These are phyloP conservation scores for Erysimum pusillum DNA, from an alignment of 441 rosid species.

Conservation along the genomic window DNA sequence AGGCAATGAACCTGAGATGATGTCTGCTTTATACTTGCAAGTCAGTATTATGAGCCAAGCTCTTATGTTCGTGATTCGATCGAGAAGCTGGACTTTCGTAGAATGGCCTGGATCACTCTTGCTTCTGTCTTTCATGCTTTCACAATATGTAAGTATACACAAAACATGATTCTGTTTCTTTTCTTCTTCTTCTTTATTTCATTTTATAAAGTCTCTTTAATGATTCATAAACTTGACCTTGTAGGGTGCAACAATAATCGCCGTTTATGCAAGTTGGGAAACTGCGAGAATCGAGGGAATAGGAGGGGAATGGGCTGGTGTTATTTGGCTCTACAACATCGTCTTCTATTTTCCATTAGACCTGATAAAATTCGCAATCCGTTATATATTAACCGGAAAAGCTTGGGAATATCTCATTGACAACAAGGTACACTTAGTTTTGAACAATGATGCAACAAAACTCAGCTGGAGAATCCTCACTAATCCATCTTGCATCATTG, in stretches of 20 bases:
- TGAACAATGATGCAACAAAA: too few species aligned
- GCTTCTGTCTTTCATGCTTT: constrained; percentile 57
- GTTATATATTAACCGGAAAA: constrained; percentile 80
- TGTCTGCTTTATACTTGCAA: constrained; percentile 88
- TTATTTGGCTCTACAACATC: constrained; percentile 81
- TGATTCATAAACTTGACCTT: constrained; percentile 13
- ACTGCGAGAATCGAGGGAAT: constrained; percentile 78
- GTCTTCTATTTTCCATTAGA: constrained; percentile 71
- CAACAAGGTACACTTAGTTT: constrained; percentile 57
- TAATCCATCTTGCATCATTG: not conserved
- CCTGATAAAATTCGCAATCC: constrained; percentile 59
- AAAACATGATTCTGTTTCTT: constrained; percentile 7
- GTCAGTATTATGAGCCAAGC: constrained; percentile 95
- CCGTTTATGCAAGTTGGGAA: constrained; percentile 77
- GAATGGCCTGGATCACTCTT: constrained; percentile 78
- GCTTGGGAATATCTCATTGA: constrained; percentile 81
- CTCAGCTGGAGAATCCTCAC: not conserved
- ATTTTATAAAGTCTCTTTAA: not conserved
- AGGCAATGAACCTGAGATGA: constrained; percentile 56
- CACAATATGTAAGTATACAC: constrained; percentile 64
- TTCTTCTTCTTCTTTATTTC: not conserved
- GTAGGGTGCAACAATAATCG: constrained; percentile 77
- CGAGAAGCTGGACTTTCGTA: constrained; percentile 83
- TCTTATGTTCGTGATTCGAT: constrained; percentile 79
- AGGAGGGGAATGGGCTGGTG: constrained; percentile 95